Evolutionary conservation across 169 alveolate genomes (phyloP), one percentile per base, ranked within the genome.

Genomic region (Plasmodium coatneyi): DNA sequence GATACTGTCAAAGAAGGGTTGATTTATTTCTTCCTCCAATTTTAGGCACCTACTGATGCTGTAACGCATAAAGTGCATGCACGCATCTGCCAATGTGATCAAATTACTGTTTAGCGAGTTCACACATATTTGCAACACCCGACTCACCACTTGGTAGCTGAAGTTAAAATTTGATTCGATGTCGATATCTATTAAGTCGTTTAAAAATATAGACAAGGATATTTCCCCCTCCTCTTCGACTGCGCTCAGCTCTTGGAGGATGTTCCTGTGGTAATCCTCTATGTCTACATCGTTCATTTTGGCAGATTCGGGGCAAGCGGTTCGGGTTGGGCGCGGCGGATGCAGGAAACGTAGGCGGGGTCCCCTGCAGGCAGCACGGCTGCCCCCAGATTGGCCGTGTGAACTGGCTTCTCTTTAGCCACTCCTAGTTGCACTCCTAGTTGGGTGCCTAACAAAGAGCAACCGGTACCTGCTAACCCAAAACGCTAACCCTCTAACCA

Each of bases 51-150:
- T 89, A 66, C 71, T 66, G 2, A 89, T 79, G 82, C 90, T 54
- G 32, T 89, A 89, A n/a, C 94, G 94, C 43, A 89, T n/a, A 72
- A 89, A 89, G 71, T 89, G 82, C 82, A 89, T 89, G 34, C 94
- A 89, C 43, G 79, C 94, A 89, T 89, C 70, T 22, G 81, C 80
- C 52, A 89, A 22, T 5, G n/a, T 28, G 19, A 80, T 32, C 56
- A 89, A 72, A 36, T 89, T 43, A 6, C 71, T 79, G 71, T 89
- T 89, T 43, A 89, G 49, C 4, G 94, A 89, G 14, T 89, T 56
- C 1, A 89, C 49, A 89, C 94, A 89, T 89, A 89, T 89, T 25
- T 78, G 66, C 46, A 89, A 30, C 6, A 89, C 54, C 46, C 94
- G 79, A 41, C 81, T 81, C 32, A 89, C 71, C 41, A 89, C 82